phyloP scores from a whole-genome alignment of 1,284 basidiomycete species.

The Ustanciosporium gigantosporum region DNA sequence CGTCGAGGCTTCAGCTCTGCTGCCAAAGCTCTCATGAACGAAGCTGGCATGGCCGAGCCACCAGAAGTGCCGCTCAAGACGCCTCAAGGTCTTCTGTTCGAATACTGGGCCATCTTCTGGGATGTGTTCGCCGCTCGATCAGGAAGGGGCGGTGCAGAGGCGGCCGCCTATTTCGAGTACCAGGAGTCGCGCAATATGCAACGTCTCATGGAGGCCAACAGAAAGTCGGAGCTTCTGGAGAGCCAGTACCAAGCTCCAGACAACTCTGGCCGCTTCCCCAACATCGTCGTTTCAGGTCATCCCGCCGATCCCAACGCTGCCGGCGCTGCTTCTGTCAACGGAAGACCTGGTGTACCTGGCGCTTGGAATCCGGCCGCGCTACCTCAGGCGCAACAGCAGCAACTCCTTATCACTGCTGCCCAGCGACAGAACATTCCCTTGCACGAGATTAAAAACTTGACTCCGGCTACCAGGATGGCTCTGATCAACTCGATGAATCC shows the following conservation, averaged over 20 bases:
- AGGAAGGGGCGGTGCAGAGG: constrained; percentile 47
- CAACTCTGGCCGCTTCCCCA: constrained; percentile 34
- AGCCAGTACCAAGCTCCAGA: constrained; percentile 31
- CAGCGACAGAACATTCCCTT: constrained; percentile 50
- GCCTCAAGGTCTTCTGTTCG: constrained; percentile 55
- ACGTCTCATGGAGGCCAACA: constrained; percentile 26
- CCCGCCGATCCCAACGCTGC: constrained; percentile 10
- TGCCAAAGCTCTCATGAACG: constrained; percentile 51
- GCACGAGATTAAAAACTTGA: constrained; percentile 56
- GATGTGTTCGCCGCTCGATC: constrained; percentile 56
- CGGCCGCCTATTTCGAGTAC: constrained; percentile 49
- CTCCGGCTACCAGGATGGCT: constrained; percentile 44
- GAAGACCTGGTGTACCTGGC: constrained; percentile 10
- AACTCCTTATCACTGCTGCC: constrained; percentile 51
- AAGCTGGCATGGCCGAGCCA: constrained; percentile 50
- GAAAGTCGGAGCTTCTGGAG: constrained; percentile 38
- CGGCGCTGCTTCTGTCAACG: constrained; percentile 8
- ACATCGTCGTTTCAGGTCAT: constrained; percentile 29
- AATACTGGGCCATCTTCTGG: constrained; percentile 61
- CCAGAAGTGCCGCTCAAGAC: constrained; percentile 56
- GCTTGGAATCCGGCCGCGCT: constrained; percentile 41
- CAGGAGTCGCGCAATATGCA: constrained; percentile 51
- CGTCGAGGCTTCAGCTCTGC: constrained; percentile 49
- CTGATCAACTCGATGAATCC: constrained; percentile 49
- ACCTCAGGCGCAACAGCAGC: constrained; percentile 52